Evolutionary conservation across 2,329 filamentous ascomycete genomes (phyloP), one percentile per base, ranked within the genome.

Genomic region (Trichoderma harzianum): DNA sequence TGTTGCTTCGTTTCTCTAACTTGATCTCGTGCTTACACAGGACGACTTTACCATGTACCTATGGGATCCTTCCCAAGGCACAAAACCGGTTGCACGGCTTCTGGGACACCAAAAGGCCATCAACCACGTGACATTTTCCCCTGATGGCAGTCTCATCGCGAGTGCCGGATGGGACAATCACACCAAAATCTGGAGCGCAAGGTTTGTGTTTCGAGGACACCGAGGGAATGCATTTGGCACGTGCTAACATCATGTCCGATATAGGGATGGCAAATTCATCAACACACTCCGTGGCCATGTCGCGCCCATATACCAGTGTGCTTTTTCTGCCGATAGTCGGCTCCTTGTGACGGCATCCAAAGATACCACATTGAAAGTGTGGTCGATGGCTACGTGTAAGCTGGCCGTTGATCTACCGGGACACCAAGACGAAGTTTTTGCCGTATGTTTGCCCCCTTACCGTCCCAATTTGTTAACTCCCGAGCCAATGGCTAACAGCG

Each of bases 41-140:
- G 96, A 98, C 79, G 96, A 99, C 81, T 97, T 95, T 80, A 97
- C 95, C 7, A 95, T 99, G 88, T 97, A 94, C 79, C 87, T 99
- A 8, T 99, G 95, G 95, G 93, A 97, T 73, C 95, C 95, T 0
- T 86, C 90, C 11, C 82, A 87, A 72, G 91, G 91, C 5, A 93
- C 86, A 8, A 98, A 98, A 80, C 95, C 95, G 0, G 85, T 98
- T 4, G 92, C 93, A n/a, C 87, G 94, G 39, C 88, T 98, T 83
- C 83, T 94, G n/a, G 96, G 96, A 2, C 96, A 99, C 78, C 94
- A 98, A 80, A 98, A 98, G 83, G 93, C 95, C 79, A 95, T 98
- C 76, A 98, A 98, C 80, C 93, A 98, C 79, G 95, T 98, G 62
- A 92, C 91, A 0, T 98, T 98, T 82, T 97, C 94, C 1, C 94